Evolutionary conservation across 2,329 filamentous ascomycete genomes (phyloP), one percentile per base, ranked within the genome.

Genomic region (Bipolaris oryzae): DNA sequence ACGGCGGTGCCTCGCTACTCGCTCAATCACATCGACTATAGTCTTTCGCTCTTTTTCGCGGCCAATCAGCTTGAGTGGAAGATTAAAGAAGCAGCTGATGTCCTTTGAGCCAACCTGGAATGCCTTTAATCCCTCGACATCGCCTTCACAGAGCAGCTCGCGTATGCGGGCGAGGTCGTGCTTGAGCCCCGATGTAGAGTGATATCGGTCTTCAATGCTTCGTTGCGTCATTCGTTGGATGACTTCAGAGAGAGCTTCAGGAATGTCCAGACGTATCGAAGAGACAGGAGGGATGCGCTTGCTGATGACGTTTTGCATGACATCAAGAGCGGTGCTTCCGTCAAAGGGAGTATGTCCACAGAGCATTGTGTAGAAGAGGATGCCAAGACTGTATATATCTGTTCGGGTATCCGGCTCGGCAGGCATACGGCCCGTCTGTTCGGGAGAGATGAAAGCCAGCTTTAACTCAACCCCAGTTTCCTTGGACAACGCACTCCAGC

Each of bases 191-290:
- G 91, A 92, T 0, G 90, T 89, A 5, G 92, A 96, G 68, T 96
- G 89, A 73, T 97, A 98, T 13, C 94, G 87, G 55, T 97, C 93
- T 54, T 87, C 85, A 11, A 96, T 90, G 57, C 88, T 90, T 76
- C 96, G 96, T 58, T 92, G 88, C 0, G 92, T 96, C 84, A 96
- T 96, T 73, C 92, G 96, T 72, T 94, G 89, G 38, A 98, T 91
- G 41, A 97, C 89, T 31, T 85, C 84, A 1, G 90, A 90, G 39
- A 97, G 81, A 7, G 89, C 89, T 55, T 96, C 91, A 0, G 94
- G 94, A 5, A 96, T 82, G 70, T 97, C 94, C 58, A 92, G 84
- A 48, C 94, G 85, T 42, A 92, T 85, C 3, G 85, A 86, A 3
- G 91, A 91, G 7, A 95, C 87, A 35, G 87, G 87, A 4, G 90